Evolutionary conservation across 306 rosid genomes (phyloP).

Genomic region (Albizia julibrissin): DNA sequence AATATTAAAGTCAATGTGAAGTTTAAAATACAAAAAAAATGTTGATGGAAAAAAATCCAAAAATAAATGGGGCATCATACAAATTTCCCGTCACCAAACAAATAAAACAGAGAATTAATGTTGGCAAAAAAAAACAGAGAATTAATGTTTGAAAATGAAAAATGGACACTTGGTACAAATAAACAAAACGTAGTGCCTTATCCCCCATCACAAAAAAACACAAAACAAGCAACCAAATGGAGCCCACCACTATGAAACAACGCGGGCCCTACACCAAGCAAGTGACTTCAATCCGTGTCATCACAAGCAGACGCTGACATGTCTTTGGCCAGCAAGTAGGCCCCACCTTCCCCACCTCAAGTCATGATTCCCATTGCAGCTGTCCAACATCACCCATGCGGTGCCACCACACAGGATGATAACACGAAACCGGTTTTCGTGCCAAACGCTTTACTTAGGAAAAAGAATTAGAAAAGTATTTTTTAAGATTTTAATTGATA

Average conservation of each 20-base stretch:
- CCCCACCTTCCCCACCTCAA: constrained; percentile 28
- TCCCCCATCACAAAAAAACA: background rate
- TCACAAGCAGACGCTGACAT: constrained; percentile 16
- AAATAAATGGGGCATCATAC: constrained; percentile 1
- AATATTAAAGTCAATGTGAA: background rate
- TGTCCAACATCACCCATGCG: constrained; percentile 62
- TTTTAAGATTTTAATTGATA: too few species aligned
- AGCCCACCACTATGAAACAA: background rate
- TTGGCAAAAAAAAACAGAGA: background rate
- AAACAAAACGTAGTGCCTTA: constrained; percentile 14
- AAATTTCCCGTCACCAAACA: constrained; percentile 11
- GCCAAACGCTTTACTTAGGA: too few species aligned
- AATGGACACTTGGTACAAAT: background rate
- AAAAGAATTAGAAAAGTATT: too few species aligned
- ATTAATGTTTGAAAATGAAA: background rate
- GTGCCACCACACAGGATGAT: constrained; percentile 50
- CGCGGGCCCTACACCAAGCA: constrained; percentile 2
- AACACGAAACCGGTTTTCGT: background rate
- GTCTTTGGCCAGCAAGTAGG: constrained; percentile 18
- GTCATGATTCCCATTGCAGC: constrained; percentile 36
- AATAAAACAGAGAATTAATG: background rate
- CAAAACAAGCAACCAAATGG: constrained; percentile 7
- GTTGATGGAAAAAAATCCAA: too few species aligned
- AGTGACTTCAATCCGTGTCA: constrained; percentile 2
- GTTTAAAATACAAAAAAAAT: too few species aligned